Evolutionary conservation across 352 stramenopile genomes (phyloP).

Genomic region (Phytophthora ohioensis): DNA sequence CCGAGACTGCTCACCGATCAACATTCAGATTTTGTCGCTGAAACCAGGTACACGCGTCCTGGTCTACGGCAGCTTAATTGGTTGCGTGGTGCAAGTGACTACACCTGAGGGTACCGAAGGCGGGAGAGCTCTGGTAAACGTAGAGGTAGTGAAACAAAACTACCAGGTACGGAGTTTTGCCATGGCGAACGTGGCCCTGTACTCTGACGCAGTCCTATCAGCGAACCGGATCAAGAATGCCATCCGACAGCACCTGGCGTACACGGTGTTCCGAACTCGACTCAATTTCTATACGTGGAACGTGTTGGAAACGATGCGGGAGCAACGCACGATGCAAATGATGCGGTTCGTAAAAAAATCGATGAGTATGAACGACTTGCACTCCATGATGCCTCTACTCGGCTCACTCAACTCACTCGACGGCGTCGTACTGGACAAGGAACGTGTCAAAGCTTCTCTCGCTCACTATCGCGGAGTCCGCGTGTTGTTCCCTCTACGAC

Average conservation of each 20-base stretch:
- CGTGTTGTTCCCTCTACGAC: not conserved
- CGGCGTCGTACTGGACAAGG: not conserved
- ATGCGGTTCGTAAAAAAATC: not conserved
- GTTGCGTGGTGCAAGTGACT: not conserved
- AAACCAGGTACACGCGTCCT: not conserved
- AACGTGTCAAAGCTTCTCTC: not conserved
- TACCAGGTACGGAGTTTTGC: slow-evolving; percentile 43
- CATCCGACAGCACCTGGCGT: slow-evolving; percentile 66
- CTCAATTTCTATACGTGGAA: slow-evolving; percentile 1
- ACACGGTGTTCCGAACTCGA: slow-evolving; percentile 53
- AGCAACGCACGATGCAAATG: not conserved
- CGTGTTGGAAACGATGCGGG: not conserved
- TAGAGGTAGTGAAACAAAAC: slow-evolving; percentile 45
- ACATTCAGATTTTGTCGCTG: slow-evolving; percentile 31
- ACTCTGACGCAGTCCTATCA: slow-evolving; percentile 70
- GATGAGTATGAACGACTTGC: not conserved
- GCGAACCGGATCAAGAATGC: slow-evolving; percentile 79
- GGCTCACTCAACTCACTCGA: not conserved
- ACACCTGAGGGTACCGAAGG: not conserved
- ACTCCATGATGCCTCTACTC: not conserved
- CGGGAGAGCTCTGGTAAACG: slow-evolving; percentile 31
- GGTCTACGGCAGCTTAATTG: not conserved
- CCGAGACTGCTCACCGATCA: slow-evolving; percentile 69
- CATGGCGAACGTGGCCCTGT: slow-evolving; percentile 66
- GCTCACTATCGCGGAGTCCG: not conserved